phyloP scores from a whole-genome alignment of 192 early-diverging fungal species.

The Cetraspora pellucida region DNA sequence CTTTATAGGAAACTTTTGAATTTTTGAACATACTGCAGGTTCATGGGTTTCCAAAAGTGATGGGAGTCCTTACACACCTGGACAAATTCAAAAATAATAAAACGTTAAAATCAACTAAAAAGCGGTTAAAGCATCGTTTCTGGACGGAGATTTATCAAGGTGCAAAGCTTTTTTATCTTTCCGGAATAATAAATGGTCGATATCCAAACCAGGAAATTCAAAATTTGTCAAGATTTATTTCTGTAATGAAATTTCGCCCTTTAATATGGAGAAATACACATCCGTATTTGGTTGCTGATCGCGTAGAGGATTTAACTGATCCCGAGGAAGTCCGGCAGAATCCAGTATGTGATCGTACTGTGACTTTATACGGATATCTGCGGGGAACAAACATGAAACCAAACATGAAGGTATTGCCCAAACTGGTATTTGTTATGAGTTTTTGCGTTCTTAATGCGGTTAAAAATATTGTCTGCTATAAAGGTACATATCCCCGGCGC shows the following conservation, averaged over 20 bases:
- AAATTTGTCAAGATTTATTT: constrained; percentile 95
- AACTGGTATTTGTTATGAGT: background rate
- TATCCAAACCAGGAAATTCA: constrained; percentile 93
- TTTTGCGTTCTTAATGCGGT: background rate
- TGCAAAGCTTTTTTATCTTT: constrained; percentile 98
- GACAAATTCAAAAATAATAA: constrained; percentile 97
- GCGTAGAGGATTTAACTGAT: constrained; percentile 95
- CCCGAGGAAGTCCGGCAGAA: constrained; percentile 78
- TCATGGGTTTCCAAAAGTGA: constrained; percentile 96
- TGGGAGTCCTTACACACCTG: constrained; percentile 97
- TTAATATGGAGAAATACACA: constrained; percentile 96
- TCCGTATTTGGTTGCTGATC: constrained; percentile 96
- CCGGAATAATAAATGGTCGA: constrained; percentile 90
- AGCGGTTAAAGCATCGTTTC: constrained; percentile 96
- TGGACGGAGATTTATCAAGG: constrained; percentile 99
- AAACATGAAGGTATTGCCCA: constrained; percentile 55
- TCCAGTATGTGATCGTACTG: constrained; percentile 88
- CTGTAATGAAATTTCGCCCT: constrained; percentile 98
- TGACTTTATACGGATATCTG: constrained; percentile 94
- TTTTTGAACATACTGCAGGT: constrained; percentile 96
- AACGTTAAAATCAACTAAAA: constrained; percentile 84
- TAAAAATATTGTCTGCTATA: no score
- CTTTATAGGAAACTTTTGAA: constrained; percentile 90
- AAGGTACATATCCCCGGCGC: constrained; percentile 93
- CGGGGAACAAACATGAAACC: constrained; percentile 93